Evolutionary conservation across 2,329 filamentous ascomycete genomes (phyloP), one percentile per base, ranked within the genome.

Genomic region (Tolypocladium endophyticum): DNA sequence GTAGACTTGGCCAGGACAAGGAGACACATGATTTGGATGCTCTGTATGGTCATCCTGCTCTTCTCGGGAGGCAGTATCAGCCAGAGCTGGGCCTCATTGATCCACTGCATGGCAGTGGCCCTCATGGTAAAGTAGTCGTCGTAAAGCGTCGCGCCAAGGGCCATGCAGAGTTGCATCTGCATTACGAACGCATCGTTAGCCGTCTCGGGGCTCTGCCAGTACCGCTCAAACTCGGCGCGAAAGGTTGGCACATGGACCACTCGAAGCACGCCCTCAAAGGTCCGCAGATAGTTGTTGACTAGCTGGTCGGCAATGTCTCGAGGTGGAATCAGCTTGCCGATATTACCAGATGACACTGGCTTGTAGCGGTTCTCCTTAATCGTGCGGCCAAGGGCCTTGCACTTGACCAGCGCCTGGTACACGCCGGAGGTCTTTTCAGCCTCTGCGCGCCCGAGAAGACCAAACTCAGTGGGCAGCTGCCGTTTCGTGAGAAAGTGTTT

Each of bases 211-310:
- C 75, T 73, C 38, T 74, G 69, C 79, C 79, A 83, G 67, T 79
- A 81, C 3, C 68, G 65, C 12, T 75, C 73, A 63, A 86, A 87
- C 38, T 84, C 79, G 14, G 73, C 72, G 53, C 75, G 72, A 62
- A 87, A 87, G 0, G 78, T 79, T 0, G 84, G 83, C 1, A 82
- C 67, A 66, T 87, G 81, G 11, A 87, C 60, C 30, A 87, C 75
- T 3, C 85, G 77, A 62, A 82, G 77, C 20, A 81, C 78, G 1
- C 80, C 79, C 64, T 87, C 83, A 50, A 82, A 77, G 0, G 79
- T 80, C 55, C 81, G 73, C 23, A 87, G 70, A 70, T 86, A 86
- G 36, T 73, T 69, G 11, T 79, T 73, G 20, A 85, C 71, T 1
- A 86, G 74, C 57, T 76, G 69, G 60, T 85, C 81, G 0, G 79